phyloP scores from a whole-genome alignment of 2,329 filamentous ascomycete species.

The Gliomastix tumulicola region DNA sequence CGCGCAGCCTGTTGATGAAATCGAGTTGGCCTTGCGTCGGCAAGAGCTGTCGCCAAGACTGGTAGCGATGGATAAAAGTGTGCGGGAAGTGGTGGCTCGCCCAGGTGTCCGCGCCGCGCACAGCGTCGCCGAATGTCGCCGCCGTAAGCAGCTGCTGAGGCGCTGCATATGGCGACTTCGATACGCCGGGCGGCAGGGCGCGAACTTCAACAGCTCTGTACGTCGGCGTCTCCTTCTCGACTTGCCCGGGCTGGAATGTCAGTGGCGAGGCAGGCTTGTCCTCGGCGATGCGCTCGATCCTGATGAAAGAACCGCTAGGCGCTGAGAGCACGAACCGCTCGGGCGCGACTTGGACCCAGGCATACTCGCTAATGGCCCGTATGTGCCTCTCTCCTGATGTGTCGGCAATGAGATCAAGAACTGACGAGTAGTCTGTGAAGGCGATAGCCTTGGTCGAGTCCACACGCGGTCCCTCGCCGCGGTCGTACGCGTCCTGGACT shows the following conservation, averaged over 20 bases:
- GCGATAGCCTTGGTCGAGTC: constrained; percentile 43
- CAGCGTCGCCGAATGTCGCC: constrained; percentile 62
- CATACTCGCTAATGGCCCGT: constrained; percentile 62
- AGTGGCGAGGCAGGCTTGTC: constrained; percentile 9
- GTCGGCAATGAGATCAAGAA: constrained; percentile 86
- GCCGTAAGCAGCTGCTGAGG: constrained; percentile 63
- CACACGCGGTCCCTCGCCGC: constrained; percentile 4
- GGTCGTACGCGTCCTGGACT: constrained; percentile 6
- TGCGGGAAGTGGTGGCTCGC: constrained; percentile 60
- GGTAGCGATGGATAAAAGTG: constrained; percentile 56
- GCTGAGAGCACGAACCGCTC: constrained; percentile 66
- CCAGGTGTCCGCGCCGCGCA: constrained; percentile 81
- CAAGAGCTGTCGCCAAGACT: constrained; percentile 62
- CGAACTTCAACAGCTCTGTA: constrained; percentile 42
- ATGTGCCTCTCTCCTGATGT: constrained; percentile 74
- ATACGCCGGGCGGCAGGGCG: constrained; percentile 31
- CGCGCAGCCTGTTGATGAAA: constrained; percentile 61
- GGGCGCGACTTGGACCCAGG: constrained; percentile 76
- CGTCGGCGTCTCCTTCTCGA: constrained; percentile 9
- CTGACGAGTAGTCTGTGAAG: constrained; percentile 85
- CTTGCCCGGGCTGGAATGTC: too few relatives aligned
- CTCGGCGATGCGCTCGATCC: constrained; percentile 34
- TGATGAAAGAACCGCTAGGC: constrained; percentile 54
- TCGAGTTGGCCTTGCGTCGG: constrained; percentile 61
- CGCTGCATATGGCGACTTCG: constrained; percentile 56